phyloP scores from a whole-genome alignment of 1,284 basidiomycete genomes.

The Tranzscheliella williamsii region DNA sequence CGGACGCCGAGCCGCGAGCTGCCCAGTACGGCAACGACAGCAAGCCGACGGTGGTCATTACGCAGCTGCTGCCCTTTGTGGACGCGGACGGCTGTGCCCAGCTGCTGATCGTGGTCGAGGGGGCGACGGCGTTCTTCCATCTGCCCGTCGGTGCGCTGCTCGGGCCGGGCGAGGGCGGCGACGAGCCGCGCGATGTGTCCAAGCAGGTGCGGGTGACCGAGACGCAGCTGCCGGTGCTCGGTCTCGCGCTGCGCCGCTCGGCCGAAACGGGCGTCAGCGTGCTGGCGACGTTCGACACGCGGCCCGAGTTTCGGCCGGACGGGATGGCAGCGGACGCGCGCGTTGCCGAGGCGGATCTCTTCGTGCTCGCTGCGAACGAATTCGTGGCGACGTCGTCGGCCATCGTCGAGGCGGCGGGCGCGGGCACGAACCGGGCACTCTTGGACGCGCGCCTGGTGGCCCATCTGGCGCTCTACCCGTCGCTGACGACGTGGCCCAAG shows the following conservation, averaged over 20 bases:
- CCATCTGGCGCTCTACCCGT: constrained; percentile 39
- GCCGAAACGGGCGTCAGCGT: constrained; percentile 1
- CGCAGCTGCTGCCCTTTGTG: constrained; percentile 26
- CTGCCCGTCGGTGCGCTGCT: constrained; percentile 25
- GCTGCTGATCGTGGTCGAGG: constrained; percentile 46
- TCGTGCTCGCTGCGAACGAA: constrained; percentile 4
- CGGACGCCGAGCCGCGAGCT: constrained; percentile 7
- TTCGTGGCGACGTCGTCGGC: constrained; percentile 8
- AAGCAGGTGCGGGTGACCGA: constrained; percentile 14
- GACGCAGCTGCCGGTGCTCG: constrained; percentile 37
- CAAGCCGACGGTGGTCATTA: constrained; percentile 38
- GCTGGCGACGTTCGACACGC: constrained; percentile 29
- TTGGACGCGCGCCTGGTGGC: constrained; percentile 27
- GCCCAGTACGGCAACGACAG: constrained; percentile 24
- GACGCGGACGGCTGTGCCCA: constrained; percentile 14
- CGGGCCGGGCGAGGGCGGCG: constrained; percentile 4
- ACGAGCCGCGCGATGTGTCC: constrained; percentile 21
- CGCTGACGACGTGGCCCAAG: constrained; percentile 51
- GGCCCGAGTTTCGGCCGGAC: constrained; percentile 17
- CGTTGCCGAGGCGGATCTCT: constrained; percentile 11
- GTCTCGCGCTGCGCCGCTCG: constrained; percentile 7
- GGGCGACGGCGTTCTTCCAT: constrained; percentile 46
- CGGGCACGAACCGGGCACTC: constrained; percentile 1
- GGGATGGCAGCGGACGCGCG: background rate
- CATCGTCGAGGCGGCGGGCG: constrained; percentile 17